These are phyloP conservation scores for Macadamia tetraphylla DNA, from an alignment of 164 flowering plant species.

Conservation along the genomic window DNA sequence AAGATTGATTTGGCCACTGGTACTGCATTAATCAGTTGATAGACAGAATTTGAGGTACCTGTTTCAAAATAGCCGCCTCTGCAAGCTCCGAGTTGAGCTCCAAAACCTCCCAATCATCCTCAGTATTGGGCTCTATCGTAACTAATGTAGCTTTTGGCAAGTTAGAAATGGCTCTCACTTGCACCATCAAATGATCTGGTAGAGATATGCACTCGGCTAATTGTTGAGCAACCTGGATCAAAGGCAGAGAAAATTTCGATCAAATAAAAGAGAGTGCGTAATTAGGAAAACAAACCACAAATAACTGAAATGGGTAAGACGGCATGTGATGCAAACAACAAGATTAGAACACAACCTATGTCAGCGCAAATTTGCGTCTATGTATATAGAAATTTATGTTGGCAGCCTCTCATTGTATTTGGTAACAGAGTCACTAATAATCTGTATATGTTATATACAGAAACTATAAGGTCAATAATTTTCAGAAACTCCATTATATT, in stretches of 20 bases:
- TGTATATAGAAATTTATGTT: no score
- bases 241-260: background rate
- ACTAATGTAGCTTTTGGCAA: constrained; percentile 71
- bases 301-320: background rate
- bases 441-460: no score
- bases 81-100: constrained; percentile 87
- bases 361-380: no score
- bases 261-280: background rate
- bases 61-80: constrained; percentile 69
- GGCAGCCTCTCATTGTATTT: no score
- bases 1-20: no score
- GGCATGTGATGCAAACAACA: background rate
- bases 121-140: constrained; percentile 66
- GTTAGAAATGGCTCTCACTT: constrained; percentile 57
- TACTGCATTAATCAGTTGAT: background rate
- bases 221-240: constrained; percentile 55
- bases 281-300: background rate
- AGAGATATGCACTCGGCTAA: constrained; percentile 73
- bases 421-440: no score
- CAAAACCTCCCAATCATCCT: constrained; percentile 97
- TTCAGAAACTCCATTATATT: no score
- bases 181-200: constrained; percentile 43
- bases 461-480: no score
- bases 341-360: background rate
- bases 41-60: constrained; percentile 36